Conservation (phyloP, 352 stramenopile species). For the Phytophthora pini region DNA sequence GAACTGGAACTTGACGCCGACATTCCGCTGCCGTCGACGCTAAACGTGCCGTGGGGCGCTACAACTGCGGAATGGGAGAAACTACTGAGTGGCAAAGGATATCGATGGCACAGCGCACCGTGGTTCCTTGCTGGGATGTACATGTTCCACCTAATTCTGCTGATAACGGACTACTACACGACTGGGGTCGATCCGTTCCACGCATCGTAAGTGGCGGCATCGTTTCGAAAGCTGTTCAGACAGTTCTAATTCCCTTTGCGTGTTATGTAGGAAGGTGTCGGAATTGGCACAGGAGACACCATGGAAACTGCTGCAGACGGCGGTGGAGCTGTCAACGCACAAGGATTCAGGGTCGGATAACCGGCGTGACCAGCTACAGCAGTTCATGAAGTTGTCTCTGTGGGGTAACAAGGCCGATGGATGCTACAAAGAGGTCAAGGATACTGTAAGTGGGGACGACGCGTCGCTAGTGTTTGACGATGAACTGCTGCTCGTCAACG, state of each 20-base stretch:
- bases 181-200: conserved; percentile 72
- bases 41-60: conserved; percentile 38
- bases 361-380: conserved; percentile 47
- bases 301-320: conserved; percentile 65
- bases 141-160: conserved; percentile 72
- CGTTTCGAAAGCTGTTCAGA: too few relatives aligned
- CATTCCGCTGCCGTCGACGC: conserved; percentile 54
- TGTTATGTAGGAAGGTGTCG: conserved; percentile 38
- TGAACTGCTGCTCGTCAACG: conserved; percentile 60
- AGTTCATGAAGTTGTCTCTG: conserved; percentile 72
- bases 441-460: conserved; percentile 62
- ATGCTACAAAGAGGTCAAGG: conserved; percentile 78
- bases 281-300: conserved; percentile 61
- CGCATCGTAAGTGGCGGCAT: conserved; percentile 16
- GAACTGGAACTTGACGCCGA: conserved; percentile 48
- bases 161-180: conserved; percentile 69
- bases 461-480: conserved; percentile 66
- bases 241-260: too few relatives aligned
- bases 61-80: conserved; percentile 54
- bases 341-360: conserved; percentile 26
- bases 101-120: conserved; percentile 73
- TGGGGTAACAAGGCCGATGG: conserved; percentile 84
- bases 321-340: conserved; percentile 36
- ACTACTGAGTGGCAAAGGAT: conserved; percentile 47
- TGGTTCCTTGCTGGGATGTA: conserved; percentile 65